phyloP scores from a whole-genome alignment of 371 early-diverging fungal species.

The Encephalitozoon hellem region DNA sequence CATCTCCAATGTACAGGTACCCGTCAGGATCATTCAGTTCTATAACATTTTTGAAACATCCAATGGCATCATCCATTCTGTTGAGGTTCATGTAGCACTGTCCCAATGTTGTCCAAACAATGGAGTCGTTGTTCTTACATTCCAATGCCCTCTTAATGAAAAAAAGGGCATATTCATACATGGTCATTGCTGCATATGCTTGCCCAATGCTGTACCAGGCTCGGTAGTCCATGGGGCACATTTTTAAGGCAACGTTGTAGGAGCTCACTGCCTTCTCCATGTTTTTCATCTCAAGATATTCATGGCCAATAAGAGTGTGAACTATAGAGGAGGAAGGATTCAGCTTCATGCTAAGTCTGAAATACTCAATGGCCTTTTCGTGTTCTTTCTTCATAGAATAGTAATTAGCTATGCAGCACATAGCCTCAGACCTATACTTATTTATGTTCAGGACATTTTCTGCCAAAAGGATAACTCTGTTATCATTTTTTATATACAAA shows the following conservation, averaged over 20 bases:
- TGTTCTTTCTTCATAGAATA: slow-evolving; percentile 69
- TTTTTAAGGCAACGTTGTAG: slow-evolving; percentile 71
- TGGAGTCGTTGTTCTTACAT: slow-evolving; percentile 60
- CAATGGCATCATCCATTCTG: slow-evolving; percentile 37
- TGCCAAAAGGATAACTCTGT: slow-evolving; percentile 70
- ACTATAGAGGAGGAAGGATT: slow-evolving; percentile 68
- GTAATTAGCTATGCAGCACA: slow-evolving; percentile 71
- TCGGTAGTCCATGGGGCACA: slow-evolving; percentile 71
- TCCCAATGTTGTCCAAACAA: slow-evolving; percentile 46
- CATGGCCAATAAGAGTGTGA: slow-evolving; percentile 85
- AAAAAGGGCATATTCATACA: slow-evolving; percentile 70
- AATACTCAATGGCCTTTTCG: slow-evolving; percentile 73
- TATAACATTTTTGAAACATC: slow-evolving; percentile 42
- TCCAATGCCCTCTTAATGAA: slow-evolving; percentile 72
- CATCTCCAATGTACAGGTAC: slow-evolving; percentile 31
- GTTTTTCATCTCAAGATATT: slow-evolving; percentile 78
- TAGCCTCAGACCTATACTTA: slow-evolving; percentile 74
- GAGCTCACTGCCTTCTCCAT: slow-evolving; percentile 74
- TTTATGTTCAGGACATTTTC: slow-evolving; percentile 68
- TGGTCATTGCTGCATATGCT: slow-evolving; percentile 71
- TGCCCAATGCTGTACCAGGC: slow-evolving; percentile 85
- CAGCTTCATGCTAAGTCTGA: slow-evolving; percentile 71
- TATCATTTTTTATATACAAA: slow-evolving; percentile 68
- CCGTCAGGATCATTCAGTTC: slow-evolving; percentile 24
- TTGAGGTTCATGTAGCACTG: slow-evolving; percentile 32